These are phyloP conservation scores for Haematococcus sp. DNA, from an alignment of 139 green algal species.

Conservation along the genomic window DNA sequence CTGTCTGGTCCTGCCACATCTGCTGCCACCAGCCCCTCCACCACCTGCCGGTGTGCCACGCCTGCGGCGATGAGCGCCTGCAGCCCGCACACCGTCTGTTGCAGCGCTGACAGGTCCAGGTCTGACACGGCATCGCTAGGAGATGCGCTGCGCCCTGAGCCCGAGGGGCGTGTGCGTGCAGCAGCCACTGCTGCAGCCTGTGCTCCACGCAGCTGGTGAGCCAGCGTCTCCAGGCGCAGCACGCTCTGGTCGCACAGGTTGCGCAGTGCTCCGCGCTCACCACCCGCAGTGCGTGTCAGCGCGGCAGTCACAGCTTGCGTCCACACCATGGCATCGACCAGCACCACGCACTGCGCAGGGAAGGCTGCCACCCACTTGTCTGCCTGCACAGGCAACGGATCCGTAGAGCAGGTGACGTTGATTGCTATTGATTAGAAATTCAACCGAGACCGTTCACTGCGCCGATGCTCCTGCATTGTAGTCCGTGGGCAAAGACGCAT, in stretches of 20 bases:
- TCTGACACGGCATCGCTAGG: neutral
- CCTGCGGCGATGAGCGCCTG: slow-evolving; percentile 31
- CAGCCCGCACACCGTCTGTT: slow-evolving; percentile 20
- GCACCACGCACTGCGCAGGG: slow-evolving; percentile 22
- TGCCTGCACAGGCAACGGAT: slow-evolving; percentile 14
- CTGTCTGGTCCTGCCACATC: slow-evolving; percentile 18
- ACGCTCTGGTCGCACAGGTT: slow-evolving; percentile 36
- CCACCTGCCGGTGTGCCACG: slow-evolving; percentile 35
- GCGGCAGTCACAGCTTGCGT: slow-evolving; percentile 25
- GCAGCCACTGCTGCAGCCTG: neutral
- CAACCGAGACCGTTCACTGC: neutral
- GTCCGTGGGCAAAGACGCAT: no score
- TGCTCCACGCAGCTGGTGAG: slow-evolving; percentile 27
- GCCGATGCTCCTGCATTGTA: neutral
- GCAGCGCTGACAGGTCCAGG: neutral
- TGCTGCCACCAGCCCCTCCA: slow-evolving; percentile 29
- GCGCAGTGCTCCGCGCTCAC: slow-evolving; percentile 27
- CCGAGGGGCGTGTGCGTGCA: no score
- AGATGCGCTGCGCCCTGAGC: no score
- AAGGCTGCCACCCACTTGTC: slow-evolving; percentile 40
- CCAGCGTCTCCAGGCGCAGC: slow-evolving; percentile 38
- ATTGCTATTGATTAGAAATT: no score
- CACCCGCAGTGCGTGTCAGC: slow-evolving; percentile 9
- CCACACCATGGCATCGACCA: slow-evolving; percentile 46
- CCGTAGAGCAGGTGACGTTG: no score